These are phyloP conservation scores for Camelina laxa DNA, from an alignment of 345 rosid species.

Conservation along the genomic window DNA sequence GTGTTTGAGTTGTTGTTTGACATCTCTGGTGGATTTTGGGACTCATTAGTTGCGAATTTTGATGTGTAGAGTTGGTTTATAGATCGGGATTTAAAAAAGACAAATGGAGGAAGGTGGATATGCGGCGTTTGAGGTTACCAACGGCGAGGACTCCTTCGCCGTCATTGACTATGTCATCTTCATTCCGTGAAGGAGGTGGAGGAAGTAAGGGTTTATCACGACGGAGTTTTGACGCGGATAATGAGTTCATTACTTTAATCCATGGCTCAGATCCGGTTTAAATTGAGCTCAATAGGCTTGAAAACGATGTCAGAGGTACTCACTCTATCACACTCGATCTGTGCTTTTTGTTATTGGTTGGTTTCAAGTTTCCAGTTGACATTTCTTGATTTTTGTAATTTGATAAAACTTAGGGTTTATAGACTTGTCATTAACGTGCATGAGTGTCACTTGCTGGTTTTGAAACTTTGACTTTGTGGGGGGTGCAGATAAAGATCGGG, in stretches of 20 bases:
- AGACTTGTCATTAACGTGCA: conserved; percentile 17
- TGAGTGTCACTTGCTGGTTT: conserved; percentile 32
- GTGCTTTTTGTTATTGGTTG: conserved; percentile 30
- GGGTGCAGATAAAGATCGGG: conserved; percentile 88
- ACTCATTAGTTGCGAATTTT: not conserved
- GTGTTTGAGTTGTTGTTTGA: not conserved
- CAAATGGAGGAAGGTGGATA: conserved; percentile 41
- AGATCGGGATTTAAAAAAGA: not conserved
- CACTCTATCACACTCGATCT: conserved; percentile 67
- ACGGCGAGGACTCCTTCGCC: conserved; percentile 33
- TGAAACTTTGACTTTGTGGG: conserved; percentile 23
- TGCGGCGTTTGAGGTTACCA: conserved; percentile 34
- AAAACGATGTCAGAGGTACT: conserved; percentile 96
- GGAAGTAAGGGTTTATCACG: conserved; percentile 60
- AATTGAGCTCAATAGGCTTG: conserved; percentile 94
- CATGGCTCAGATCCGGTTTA: conserved; percentile 99
- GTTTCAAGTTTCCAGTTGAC: conserved; percentile 42
- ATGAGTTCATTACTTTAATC: conserved; percentile 82
- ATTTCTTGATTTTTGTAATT: conserved; percentile 20
- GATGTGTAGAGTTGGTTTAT: conserved; percentile 16
- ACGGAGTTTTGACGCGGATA: conserved; percentile 85
- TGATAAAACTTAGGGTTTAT: conserved; percentile 3
- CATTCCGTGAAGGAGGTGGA: conserved; percentile 72
- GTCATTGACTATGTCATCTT: conserved; percentile 61
- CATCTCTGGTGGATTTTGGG: conserved; percentile 4